Conservation (phyloP, 176 grass and related monocot species). For the Lolium multiflorum region DNA sequence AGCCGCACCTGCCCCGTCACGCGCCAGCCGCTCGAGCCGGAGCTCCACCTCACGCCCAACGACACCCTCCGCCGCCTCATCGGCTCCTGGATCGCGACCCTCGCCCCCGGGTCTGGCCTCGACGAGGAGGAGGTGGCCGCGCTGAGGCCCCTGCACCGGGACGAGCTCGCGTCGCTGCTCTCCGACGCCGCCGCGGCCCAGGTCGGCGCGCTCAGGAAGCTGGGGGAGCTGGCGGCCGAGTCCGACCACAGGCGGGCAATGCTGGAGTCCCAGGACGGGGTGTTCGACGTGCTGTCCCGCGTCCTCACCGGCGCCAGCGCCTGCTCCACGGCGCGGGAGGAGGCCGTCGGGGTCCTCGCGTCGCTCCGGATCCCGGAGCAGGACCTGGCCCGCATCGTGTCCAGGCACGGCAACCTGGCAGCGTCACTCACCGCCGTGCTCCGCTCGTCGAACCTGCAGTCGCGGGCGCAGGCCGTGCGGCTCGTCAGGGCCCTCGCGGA, state of each 20-base stretch:
- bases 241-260: conserved; percentile 43
- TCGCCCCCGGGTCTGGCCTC: conserved; percentile 39
- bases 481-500: conserved; percentile 62
- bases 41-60: conserved; percentile 83
- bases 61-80: conserved; percentile 95
- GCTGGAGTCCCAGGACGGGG: conserved; percentile 46
- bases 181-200: conserved; percentile 40
- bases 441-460: conserved; percentile 56
- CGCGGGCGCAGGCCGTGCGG: conserved; percentile 54
- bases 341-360: conserved; percentile 69
- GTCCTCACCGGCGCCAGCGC: conserved; percentile 32
- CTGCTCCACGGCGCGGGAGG: conserved; percentile 55
- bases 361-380: conserved; percentile 68
- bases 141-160: conserved; percentile 20
- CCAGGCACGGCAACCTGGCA: conserved; percentile 46
- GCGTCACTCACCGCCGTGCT: conserved; percentile 65
- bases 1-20: conserved; percentile 75
- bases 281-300: conserved; percentile 51
- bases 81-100: conserved; percentile 67
- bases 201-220: conserved; percentile 53
- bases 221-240: conserved; percentile 49
- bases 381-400: conserved; percentile 49
- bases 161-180: conserved; percentile 46
- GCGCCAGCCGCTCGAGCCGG: conserved; percentile 50
- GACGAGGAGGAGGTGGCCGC: conserved; percentile 46